Conservation (phyloP, 768 basidiomycete genomes). For the Terana coerulea region DNA sequence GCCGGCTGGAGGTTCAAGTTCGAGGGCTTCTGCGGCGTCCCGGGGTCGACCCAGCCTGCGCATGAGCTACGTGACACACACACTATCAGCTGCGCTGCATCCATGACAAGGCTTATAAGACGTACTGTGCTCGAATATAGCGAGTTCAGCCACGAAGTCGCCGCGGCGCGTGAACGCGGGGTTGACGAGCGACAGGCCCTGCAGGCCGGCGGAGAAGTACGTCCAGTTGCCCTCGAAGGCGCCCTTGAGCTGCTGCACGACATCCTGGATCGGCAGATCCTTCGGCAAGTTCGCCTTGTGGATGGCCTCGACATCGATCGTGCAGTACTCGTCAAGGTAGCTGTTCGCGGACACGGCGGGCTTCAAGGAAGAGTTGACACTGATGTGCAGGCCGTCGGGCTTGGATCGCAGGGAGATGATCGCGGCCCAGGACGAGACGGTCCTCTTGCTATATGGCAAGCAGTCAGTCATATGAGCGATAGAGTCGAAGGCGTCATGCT, state of each 20-base stretch:
- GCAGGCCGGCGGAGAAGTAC: neutral
- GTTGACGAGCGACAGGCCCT: neutral
- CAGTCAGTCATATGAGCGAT: neutral
- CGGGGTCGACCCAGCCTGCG: no score
- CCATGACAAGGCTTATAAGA: no score
- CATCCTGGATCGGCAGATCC: neutral
- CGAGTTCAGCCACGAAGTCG: constrained; percentile 3
- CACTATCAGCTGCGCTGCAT: no score
- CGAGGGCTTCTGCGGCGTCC: no score
- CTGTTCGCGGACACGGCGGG: neutral
- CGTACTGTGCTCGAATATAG: no score
- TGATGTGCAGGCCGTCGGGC: neutral
- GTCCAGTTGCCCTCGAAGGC: constrained; percentile 2
- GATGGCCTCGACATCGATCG: constrained; percentile 4
- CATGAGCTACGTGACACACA: no score
- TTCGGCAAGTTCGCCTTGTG: constrained; percentile 2
- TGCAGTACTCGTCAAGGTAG: neutral
- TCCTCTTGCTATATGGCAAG: neutral
- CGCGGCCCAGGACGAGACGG: constrained; percentile 3
- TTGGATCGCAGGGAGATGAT: constrained; percentile 1
- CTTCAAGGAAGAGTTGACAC: neutral
- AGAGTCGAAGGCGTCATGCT: neutral
- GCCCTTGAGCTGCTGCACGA: neutral
- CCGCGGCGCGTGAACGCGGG: constrained; percentile 3
- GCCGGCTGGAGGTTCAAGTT: no score